Percentiles rank a stretch among this genome's conserved stretches.
Conservation (phyloP, 2,329 filamentous ascomycete species). For the Xenoacremonium recifei region DNA sequence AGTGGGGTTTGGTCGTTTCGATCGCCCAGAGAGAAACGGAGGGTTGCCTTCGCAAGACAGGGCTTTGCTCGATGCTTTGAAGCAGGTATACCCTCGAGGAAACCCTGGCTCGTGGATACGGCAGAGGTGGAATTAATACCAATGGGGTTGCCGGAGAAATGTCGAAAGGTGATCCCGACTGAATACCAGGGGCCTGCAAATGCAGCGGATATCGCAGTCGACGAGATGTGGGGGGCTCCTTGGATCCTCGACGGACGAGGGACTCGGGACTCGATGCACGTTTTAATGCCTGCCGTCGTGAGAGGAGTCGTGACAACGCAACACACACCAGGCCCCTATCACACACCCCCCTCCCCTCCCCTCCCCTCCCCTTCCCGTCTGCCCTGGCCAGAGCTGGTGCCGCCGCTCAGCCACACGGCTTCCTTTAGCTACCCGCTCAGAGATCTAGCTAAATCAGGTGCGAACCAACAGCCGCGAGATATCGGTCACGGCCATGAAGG, state of each 20-base stretch:
- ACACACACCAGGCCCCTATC: slow-evolving; percentile 15
- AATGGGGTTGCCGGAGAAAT: slow-evolving; percentile 45
- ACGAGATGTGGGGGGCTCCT: slow-evolving; percentile 15
- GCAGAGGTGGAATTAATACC: slow-evolving; percentile 49
- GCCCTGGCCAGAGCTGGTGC: slow-evolving; percentile 2
- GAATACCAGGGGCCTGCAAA: slow-evolving; percentile 17
- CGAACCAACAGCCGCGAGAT: slow-evolving; percentile 2
- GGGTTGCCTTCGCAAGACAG: too few relatives aligned
- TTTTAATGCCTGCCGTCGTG: slow-evolving; percentile 21
- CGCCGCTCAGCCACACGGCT: slow-evolving; percentile 12
- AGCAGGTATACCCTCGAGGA: slow-evolving; percentile 17
- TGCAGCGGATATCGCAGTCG: too few relatives aligned
- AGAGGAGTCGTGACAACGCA: slow-evolving; percentile 14
- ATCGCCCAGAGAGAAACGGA: too few relatives aligned
- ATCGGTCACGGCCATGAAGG: too few relatives aligned
- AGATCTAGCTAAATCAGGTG: neutral
- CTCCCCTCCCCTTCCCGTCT: too few relatives aligned
- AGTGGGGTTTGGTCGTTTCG: slow-evolving; percentile 20
- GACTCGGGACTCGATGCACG: slow-evolving; percentile 22
- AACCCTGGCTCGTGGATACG: slow-evolving; percentile 23
- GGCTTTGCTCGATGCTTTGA: slow-evolving; percentile 22
- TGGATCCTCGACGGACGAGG: slow-evolving; percentile 18
- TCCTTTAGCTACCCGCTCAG: neutral
- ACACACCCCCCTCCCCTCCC: slow-evolving; percentile 8
- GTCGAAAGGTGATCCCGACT: slow-evolving; percentile 31